Conservation (phyloP, 495 filamentous ascomycete genomes). For the Penicillium samsonianum region DNA sequence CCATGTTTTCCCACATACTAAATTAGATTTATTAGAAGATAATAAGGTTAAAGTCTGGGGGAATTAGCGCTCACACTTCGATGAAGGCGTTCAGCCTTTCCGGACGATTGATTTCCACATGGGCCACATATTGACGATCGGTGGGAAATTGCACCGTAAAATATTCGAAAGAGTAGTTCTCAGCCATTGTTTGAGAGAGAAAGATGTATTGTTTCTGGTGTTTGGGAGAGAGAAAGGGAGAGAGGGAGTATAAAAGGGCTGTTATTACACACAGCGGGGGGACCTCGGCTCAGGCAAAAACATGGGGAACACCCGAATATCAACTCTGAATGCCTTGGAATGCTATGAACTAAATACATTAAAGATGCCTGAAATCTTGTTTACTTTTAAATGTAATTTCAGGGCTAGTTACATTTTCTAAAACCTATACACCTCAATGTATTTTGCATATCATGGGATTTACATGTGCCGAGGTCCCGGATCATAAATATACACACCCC, state of each 20-base stretch:
- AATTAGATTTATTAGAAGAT: slow-evolving; percentile 4
- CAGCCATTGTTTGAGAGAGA: slow-evolving; percentile 21
- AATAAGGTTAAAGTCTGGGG: not conserved
- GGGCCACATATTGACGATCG: slow-evolving; percentile 68
- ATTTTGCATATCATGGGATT: not conserved
- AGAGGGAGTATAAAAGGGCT: not conserved
- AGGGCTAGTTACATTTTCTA: not conserved
- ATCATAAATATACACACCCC: not conserved
- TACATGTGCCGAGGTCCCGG: slow-evolving; percentile 2
- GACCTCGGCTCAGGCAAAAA: slow-evolving; percentile 6
- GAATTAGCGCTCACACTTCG: slow-evolving; percentile 54
- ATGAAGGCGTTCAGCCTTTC: slow-evolving; percentile 89
- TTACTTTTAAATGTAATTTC: not conserved
- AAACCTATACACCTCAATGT: not conserved
- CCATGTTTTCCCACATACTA: slow-evolving; percentile 88
- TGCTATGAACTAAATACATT: too few relatives aligned
- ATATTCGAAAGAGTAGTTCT: slow-evolving; percentile 57
- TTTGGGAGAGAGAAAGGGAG: not conserved
- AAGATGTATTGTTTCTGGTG: not conserved
- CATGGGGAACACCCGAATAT: not conserved
- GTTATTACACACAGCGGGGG: not conserved
- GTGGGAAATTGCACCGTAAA: slow-evolving; percentile 75
- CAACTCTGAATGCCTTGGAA: not conserved
- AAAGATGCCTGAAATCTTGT: not conserved
- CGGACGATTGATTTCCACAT: slow-evolving; percentile 91